Percentiles rank a stretch among this genome's conserved stretches.
These are phyloP conservation scores for Sphaerobolus stellatus DNA, from an alignment of 1,284 basidiomycete species.

Conservation along the genomic window DNA sequence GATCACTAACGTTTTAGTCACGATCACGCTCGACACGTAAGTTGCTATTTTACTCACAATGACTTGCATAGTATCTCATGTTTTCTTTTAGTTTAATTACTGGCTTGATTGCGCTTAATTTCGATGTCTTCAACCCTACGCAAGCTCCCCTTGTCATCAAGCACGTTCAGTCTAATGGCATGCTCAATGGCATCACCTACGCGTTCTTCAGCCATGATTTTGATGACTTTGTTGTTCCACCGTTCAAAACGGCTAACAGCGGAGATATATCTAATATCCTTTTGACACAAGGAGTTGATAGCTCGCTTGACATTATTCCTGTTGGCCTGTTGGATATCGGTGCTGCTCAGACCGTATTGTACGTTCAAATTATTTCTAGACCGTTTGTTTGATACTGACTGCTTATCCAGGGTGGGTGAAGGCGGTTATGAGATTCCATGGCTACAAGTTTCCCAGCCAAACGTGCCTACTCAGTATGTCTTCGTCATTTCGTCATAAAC, in stretches of 20 bases:
- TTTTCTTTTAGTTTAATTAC: slow-evolving; percentile 41
- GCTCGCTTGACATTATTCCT: slow-evolving; percentile 55
- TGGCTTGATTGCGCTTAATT: slow-evolving; percentile 53
- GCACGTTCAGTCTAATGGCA: slow-evolving; percentile 55
- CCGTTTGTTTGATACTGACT: neutral
- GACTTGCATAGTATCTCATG: too few relatives aligned
- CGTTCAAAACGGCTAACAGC: slow-evolving; percentile 56
- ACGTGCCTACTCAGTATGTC: slow-evolving; percentile 46
- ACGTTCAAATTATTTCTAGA: slow-evolving; percentile 11
- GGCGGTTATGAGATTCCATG: slow-evolving; percentile 58
- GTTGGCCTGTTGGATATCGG: slow-evolving; percentile 52
- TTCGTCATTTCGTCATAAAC: neutral
- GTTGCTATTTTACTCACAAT: neutral
- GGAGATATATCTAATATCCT: slow-evolving; percentile 55
- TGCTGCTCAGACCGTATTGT: slow-evolving; percentile 47
- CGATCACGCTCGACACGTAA: slow-evolving; percentile 46
- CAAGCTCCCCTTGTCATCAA: slow-evolving; percentile 54
- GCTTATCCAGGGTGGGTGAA: slow-evolving; percentile 35
- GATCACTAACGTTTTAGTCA: slow-evolving; percentile 50
- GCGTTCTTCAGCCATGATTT: slow-evolving; percentile 59
- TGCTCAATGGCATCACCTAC: slow-evolving; percentile 50
- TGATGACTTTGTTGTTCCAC: slow-evolving; percentile 53
- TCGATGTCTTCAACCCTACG: slow-evolving; percentile 61
- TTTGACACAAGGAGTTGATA: slow-evolving; percentile 54
- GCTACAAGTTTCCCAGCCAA: slow-evolving; percentile 49